Base-by-base conservation (phyloP, 2,329 filamentous ascomycete genomes). In the Podosphaera aphanis region DNA sequence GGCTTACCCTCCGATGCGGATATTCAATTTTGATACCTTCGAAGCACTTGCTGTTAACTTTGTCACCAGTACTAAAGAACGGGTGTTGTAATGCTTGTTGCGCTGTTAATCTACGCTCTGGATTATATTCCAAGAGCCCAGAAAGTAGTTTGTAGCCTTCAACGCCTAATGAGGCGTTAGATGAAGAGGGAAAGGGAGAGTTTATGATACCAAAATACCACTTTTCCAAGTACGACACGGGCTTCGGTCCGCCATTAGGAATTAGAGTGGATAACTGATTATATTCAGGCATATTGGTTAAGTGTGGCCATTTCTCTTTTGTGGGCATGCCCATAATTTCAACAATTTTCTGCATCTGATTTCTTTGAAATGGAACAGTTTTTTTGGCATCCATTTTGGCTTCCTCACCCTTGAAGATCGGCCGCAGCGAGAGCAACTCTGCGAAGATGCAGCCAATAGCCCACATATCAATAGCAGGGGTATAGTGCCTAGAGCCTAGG, bases 351-450 rank as follows among this genome's bases (percentile, higher is more conserved):
- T 90, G 84, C 88, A 98, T 95, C 64, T 98, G 90, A 56, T 94
- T 94, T 13, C 86, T 75, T 62, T 98, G 90, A 55, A 98, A 98
- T 0, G 90, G 90, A 0, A 95, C 86, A 0, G 83, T 90, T 64
- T 95, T 95, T 63, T 98, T 98, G 55, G 74, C 83, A 62, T 98
- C 90, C 81, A 95, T 94, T 64, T 98, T 98, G 15, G 90, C 90
- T 62, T 98, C 90, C 58, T 98, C 90, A 0, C 90, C 90, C 59
- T 98, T 98, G 62, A 98, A 98, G 46, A 98, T 95, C 0, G 90
- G 90, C 1, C 88, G 73, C 2, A 98, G 65, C 1, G 83, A 86
- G 0, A 98, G 66, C 2, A 98, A 68, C 61, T 98, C 90, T 2
- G 90, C 90, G 57, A 98, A 95, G 56, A 98, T 98, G 61, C 90